Base-by-base conservation (phyloP, 768 basidiomycete genomes). In the Steccherinum ochraceum region DNA sequence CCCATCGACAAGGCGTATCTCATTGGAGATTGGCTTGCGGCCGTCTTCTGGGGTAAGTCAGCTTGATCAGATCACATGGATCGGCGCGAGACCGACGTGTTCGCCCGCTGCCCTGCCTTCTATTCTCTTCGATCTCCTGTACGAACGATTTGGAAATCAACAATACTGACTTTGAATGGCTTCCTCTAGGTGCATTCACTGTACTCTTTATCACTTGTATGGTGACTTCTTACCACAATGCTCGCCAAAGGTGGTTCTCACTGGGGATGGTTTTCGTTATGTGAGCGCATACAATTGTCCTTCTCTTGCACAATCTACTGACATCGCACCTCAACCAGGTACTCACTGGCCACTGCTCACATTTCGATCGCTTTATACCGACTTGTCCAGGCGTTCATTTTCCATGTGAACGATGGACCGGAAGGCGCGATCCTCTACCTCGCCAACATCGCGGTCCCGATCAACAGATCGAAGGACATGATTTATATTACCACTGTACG, bases 401-500 rank as follows among this genome's bases (percentile, higher is more conserved):
- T 49, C 18, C 48, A 50, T 40, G 39, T 45, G 23, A 44, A 54
- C 20, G 41, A 42, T 42, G 40, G 45, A 20, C 5, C 5, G 12
- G 13, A 47, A 19, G 51, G 48, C 2, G 23, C 46, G 13, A 18
- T 46, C 18, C 44, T 25, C 5, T 56, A 52, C 48, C 48, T 56
- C 43, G 44, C 51, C 40, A 40, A 52, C 35, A 49, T 56, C 16
- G 47, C 40, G 16, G 20, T 25, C n/a, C 54, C 40, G 16, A 18
- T 56, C n/a, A 56, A 56, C 48, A 25, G 52, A 23, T 50, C 47
- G 12, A 56, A 56, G 46, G 54, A 56, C 35, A 39, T 53, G 21
- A 41, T 56, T 4, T 56, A 56, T 46, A 52, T 56, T n/a, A 52
- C 51, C 26, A 56, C 40, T 25, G 54, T 56, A 52, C 21, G 54